Base-by-base conservation (phyloP, 2,329 filamentous ascomycete species). In the Aspergillus viridinutans region DNA sequence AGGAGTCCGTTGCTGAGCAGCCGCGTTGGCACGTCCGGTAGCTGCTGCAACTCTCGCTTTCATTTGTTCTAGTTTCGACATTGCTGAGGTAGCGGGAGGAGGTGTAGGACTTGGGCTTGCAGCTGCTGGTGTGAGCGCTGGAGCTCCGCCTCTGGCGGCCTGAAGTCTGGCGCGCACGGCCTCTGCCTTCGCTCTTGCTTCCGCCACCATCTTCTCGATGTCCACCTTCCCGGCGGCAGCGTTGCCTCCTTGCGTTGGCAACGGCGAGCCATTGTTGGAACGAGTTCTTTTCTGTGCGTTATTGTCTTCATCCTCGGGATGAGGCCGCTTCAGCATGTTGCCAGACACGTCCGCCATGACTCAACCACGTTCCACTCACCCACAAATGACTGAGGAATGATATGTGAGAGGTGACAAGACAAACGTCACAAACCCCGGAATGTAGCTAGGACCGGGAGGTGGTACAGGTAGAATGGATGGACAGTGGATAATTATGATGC, bases 11-110 rank as follows among this genome's bases (percentile, higher is more conserved):
- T 77, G 72, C 64, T 77, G 69, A n/a, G 74, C 67, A 21, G 75
- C 62, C 20, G 74, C 64, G 40, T 72, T 73, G 43, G 76, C 74
- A 67, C 77, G 79, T 29, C 77, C 78, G 49, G 90, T 88, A 53
- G 90, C 89, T 51, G 89, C 89, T 50, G 89, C 88, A 12, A 94
- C 88, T 64, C 90, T 84, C 25, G 90, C 90, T 73, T 89, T 92
- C 69, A 95, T 82, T 47, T 89, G 87, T 50, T 90, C 90, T 62
- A 93, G 84, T 81, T 74, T 90, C 81, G 69, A 87, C 81, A 61
- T 83, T 81, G 68, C 83, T 23, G 75, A 61, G 49, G 67, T 65
- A 28, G 71, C 52, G 29, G 68, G 56, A n/a, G 74, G 59, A 32
- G 74, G 66, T 38, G 67, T 63, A 48, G 72, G 69, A 52, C 69